Evolutionary conservation across 108 stramenopile species (phyloP), one percentile per base, ranked within the genome.

Genomic region (Pseudonitzschia multiseries): DNA sequence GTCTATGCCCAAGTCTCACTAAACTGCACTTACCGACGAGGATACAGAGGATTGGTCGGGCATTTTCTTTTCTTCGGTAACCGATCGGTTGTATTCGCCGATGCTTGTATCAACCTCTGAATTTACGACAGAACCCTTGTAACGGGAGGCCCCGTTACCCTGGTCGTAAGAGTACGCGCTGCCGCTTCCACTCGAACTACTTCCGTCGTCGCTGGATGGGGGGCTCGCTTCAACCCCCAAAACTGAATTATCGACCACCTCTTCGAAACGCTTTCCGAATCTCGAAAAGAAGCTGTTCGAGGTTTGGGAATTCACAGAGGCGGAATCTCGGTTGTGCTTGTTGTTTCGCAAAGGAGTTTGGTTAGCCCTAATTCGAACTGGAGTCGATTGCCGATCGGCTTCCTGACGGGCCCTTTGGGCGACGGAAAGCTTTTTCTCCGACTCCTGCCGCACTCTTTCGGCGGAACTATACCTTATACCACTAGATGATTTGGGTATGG

Each of bases 401-500:
- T 86, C 88, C 8, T 89, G 40, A 56, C 93, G 73, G 5, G 89
- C 86, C 56, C 81, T 71, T 72, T 93, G 90, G 12, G 92, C 92
- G 0, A 91, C 80, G 57, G 86, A 86, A 53, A 90, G 52, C 56
- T 81, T 87, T 15, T 71, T 48, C 36, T 62, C 69, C 32, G 70
- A 65, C 4, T 69, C 46, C 46, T 48, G 46, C 46, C 46, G 46
- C 1, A 10, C 14, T 18, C 76, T n/a, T 51, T 24, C 43, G 60
- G 68, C 8, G 68, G 36, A 4, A 8, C 42, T 26, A 36, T 44
- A 17, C 66, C 5, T 36, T 36, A 5, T 36, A 36, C 36, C 6
- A 36, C 36, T 2, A 36, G 36, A 6, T 36, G 53, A 54, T 54
- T 10, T 10, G 8, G 53, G 24, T 54, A 54, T 54, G 53, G 53